Evolutionary conservation across 169 alveolate species (phyloP).

Genomic region (Amoebophrya sp.): DNA sequence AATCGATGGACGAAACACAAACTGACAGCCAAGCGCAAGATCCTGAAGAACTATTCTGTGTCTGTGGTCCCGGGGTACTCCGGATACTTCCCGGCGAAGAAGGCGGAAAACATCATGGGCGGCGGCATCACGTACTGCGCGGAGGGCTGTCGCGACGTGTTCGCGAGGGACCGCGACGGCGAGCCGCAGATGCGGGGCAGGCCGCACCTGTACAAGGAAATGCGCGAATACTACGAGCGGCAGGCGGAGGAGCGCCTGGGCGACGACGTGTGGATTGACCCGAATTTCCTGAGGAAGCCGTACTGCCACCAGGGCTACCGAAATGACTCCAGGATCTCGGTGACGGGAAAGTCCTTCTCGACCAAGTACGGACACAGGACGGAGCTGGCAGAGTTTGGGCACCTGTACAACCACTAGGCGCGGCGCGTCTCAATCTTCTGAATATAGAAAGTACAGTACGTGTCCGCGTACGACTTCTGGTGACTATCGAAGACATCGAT

Average conservation of each 20-base stretch:
- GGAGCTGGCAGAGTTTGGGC: not conserved
- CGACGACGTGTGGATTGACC: not conserved
- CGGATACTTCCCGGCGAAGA: not conserved
- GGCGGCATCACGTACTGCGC: not conserved
- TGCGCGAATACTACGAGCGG: not conserved
- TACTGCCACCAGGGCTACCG: not conserved
- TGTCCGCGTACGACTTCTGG: too few relatives aligned
- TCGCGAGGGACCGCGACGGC: too few relatives aligned
- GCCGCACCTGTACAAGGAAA: not conserved
- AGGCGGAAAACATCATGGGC: not conserved
- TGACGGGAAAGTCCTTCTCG: not conserved
- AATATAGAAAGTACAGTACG: too few relatives aligned
- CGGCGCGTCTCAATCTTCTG: too few relatives aligned
- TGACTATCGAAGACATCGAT: too few relatives aligned
- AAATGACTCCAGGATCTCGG: not conserved
- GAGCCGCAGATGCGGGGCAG: too few relatives aligned
- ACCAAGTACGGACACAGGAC: not conserved
- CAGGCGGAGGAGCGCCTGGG: not conserved
- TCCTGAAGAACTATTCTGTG: not conserved
- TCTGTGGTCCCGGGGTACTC: not conserved
- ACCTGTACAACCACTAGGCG: too few relatives aligned
- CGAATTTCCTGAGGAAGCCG: not conserved
- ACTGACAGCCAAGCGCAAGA: not conserved
- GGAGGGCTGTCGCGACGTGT: too few relatives aligned
- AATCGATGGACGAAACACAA: too few relatives aligned